These are phyloP conservation scores for Thermothelomyces thermophilus DNA, from an alignment of 2,329 filamentous ascomycete species.

Conservation along the genomic window DNA sequence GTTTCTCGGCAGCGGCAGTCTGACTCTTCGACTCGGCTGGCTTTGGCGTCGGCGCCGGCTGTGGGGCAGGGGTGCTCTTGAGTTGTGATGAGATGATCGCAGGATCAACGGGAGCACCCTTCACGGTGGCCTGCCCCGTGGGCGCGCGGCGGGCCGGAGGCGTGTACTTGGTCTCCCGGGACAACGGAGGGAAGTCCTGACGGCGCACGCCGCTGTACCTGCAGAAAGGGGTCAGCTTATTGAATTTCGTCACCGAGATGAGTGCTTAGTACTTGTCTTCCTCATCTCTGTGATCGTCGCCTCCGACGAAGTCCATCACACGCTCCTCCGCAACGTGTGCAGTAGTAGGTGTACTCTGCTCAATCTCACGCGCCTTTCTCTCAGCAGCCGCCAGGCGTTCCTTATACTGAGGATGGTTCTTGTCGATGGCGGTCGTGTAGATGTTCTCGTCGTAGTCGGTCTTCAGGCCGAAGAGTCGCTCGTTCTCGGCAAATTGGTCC, in stretches of 20 bases:
- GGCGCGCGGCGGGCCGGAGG: constrained; percentile 83
- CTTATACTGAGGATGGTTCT: constrained; percentile 72
- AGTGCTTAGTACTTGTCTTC: constrained; percentile 69
- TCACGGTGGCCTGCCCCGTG: constrained; percentile 63
- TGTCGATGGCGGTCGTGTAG: constrained; percentile 89
- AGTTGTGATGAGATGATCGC: constrained; percentile 88
- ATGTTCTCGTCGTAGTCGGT: constrained; percentile 91
- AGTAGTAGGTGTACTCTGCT: constrained; percentile 65
- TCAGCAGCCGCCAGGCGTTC: constrained; percentile 73
- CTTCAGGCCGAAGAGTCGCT: constrained; percentile 77
- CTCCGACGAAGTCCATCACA: constrained; percentile 59
- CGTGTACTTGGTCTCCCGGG: constrained; percentile 68
- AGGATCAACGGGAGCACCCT: constrained; percentile 73
- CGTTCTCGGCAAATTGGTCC: constrained; percentile 94
- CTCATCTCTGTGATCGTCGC: constrained; percentile 68
- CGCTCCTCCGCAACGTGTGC: constrained; percentile 87
- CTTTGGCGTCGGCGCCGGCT: constrained; percentile 29
- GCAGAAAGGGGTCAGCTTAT: constrained; percentile 15
- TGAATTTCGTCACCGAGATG: not conserved
- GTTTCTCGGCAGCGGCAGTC: constrained; percentile 17
- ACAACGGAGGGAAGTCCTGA: constrained; percentile 63
- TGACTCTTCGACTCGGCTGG: constrained; percentile 12
- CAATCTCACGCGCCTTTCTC: constrained; percentile 82
- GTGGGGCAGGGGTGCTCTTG: constrained; percentile 39
- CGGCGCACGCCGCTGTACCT: constrained; percentile 90